A percentile compares a stretch with the other conserved stretches of the same genome.
Conservation (phyloP, 495 filamentous ascomycete genomes). For the Hamigera avellanea region DNA sequence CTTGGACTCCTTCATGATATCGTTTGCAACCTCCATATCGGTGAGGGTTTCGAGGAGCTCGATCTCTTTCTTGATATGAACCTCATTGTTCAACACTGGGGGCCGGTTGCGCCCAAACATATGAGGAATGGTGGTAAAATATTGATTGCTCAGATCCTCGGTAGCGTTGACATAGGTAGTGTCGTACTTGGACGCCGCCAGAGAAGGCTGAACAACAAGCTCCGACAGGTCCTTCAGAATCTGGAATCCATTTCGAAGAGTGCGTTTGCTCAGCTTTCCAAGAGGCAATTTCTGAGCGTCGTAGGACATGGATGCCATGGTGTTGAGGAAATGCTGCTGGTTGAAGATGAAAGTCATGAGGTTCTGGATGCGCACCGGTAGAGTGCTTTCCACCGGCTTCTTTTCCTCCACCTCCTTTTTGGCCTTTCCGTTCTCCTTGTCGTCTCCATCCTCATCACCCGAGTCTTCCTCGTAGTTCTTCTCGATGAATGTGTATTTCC, state of each 20-base stretch:
- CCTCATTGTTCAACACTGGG: constrained; percentile 43
- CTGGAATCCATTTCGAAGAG: constrained; percentile 59
- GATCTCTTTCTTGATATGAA: constrained; percentile 58
- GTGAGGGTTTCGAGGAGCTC: constrained; percentile 64
- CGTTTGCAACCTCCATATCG: constrained; percentile 71
- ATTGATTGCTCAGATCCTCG: constrained; percentile 56
- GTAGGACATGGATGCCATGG: constrained; percentile 61
- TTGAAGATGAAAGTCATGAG: constrained; percentile 82
- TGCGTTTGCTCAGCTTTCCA: constrained; percentile 70
- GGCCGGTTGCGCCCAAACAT: constrained; percentile 64
- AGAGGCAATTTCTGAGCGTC: constrained; percentile 69
- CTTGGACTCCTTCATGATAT: constrained; percentile 60
- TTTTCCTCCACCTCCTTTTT: constrained; percentile 8
- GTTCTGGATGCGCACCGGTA: constrained; percentile 46
- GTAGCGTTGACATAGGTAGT: constrained; percentile 25
- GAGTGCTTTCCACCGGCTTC: constrained; percentile 36
- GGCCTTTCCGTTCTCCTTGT: constrained; percentile 9
- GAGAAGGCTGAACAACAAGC: constrained; percentile 38
- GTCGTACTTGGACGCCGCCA: constrained; percentile 36
- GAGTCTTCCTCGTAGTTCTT: constrained; percentile 55
- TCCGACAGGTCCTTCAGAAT: constrained; percentile 61
- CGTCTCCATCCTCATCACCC: constrained; percentile 42
- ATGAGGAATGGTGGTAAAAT: constrained; percentile 76
- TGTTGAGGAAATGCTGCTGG: constrained; percentile 47
- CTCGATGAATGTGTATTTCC: constrained; percentile 72